Evolutionary conservation across 306 rosid genomes (phyloP).

Genomic region (Heteromeles arbutifolia): DNA sequence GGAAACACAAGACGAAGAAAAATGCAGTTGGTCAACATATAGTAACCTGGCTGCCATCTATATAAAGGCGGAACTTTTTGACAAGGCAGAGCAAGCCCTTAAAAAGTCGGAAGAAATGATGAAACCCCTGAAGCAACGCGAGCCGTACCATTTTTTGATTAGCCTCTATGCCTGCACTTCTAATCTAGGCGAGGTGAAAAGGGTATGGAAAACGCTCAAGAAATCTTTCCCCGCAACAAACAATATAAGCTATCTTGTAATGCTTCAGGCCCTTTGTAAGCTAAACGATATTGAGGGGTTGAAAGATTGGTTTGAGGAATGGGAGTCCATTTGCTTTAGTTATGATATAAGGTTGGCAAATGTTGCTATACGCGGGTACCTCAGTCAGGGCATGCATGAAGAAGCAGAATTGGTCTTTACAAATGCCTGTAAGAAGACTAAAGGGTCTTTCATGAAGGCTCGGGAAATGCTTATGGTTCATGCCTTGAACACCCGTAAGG

Average conservation of each 20-base stretch:
- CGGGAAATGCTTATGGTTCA: slow-evolving; percentile 52
- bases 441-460: slow-evolving; percentile 45
- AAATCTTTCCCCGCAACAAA: slow-evolving; percentile 37
- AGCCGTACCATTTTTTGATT: slow-evolving; percentile 55
- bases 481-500: slow-evolving; percentile 36
- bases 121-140: slow-evolving; percentile 33
- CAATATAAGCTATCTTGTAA: slow-evolving; percentile 49
- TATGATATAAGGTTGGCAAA: slow-evolving; percentile 52
- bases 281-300: slow-evolving; percentile 59
- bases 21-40: slow-evolving; percentile 55
- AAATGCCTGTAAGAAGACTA: slow-evolving; percentile 38
- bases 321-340: slow-evolving; percentile 51
- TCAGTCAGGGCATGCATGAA: slow-evolving; percentile 41
- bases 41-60: slow-evolving; percentile 69
- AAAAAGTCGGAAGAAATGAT: slow-evolving; percentile 37
- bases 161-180: slow-evolving; percentile 60
- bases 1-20: slow-evolving; percentile 25
- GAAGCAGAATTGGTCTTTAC: slow-evolving; percentile 54
- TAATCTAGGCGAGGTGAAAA: slow-evolving; percentile 50
- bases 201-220: slow-evolving; percentile 59
- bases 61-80: slow-evolving; percentile 49
- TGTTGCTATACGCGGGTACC: slow-evolving; percentile 43
- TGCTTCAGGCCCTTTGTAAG: slow-evolving; percentile 65
- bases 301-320: slow-evolving; percentile 48
- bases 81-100: slow-evolving; percentile 59